A percentile compares a stretch with the other conserved stretches of the same genome.
These are phyloP conservation scores for Pseudogymnoascus sp. DNA, from an alignment of 2,329 filamentous ascomycete genomes.

Conservation along the genomic window DNA sequence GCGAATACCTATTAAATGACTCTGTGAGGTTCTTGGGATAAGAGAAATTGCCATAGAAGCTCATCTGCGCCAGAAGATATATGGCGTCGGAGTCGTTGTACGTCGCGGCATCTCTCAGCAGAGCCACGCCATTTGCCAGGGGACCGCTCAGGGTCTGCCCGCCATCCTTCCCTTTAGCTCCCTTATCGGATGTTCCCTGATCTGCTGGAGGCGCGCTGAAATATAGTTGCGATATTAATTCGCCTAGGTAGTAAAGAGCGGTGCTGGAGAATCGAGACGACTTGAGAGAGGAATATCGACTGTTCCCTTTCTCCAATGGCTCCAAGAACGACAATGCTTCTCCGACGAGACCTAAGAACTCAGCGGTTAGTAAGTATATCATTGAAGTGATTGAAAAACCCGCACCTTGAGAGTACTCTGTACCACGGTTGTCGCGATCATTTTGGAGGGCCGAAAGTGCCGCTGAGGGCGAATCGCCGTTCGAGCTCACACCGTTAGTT, in stretches of 20 bases:
- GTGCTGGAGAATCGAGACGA: conserved; percentile 50
- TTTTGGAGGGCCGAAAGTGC: conserved; percentile 21
- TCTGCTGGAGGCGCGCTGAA: conserved; percentile 47
- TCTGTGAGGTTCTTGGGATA: conserved; percentile 72
- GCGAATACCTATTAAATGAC: conserved; percentile 74
- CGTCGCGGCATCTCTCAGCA: conserved; percentile 50
- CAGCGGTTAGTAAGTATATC: neutral
- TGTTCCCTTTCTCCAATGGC: conserved; percentile 24
- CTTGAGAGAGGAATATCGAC: conserved; percentile 31
- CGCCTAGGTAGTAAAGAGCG: conserved; percentile 51
- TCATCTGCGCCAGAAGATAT: conserved; percentile 84
- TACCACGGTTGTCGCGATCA: conserved; percentile 17
- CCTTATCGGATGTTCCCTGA: conserved; percentile 13
- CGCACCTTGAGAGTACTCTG: conserved; percentile 13
- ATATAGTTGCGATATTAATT: conserved; percentile 55
- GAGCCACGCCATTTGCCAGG: conserved; percentile 47
- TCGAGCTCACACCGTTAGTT: neutral
- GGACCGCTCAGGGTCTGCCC: conserved; percentile 38
- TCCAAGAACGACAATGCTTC: conserved; percentile 30
- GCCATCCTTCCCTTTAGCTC: conserved; percentile 9
- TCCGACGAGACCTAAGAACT: conserved; percentile 24
- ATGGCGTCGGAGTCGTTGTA: conserved; percentile 67
- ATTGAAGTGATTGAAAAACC: neutral
- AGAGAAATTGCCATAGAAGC: conserved; percentile 92
- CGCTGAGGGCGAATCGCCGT: neutral